Conservation (phyloP, 495 filamentous ascomycete species). For the Trichoderma erinaceum region DNA sequence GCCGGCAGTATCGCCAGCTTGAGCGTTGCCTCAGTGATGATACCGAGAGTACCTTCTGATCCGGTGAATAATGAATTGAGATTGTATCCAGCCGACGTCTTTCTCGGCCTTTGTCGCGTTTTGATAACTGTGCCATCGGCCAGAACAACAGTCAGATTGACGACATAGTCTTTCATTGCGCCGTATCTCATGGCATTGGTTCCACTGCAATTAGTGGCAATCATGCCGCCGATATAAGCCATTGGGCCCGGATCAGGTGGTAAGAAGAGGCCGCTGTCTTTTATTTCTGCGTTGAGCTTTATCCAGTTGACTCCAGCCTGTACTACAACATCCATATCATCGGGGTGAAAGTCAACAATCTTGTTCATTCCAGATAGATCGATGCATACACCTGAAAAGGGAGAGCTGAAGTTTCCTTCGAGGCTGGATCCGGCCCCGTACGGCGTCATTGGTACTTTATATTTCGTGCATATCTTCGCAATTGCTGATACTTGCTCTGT, state of each 20-base stretch:
- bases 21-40: constrained; percentile 78
- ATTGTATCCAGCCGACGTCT: constrained; percentile 74
- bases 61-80: constrained; percentile 80
- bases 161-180: constrained; percentile 80
- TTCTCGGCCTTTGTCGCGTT: constrained; percentile 63
- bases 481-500: constrained; percentile 76
- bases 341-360: constrained; percentile 65
- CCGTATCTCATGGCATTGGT: constrained; percentile 76
- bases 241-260: constrained; percentile 68
- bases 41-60: constrained; percentile 86
- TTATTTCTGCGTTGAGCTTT: constrained; percentile 69
- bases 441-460: constrained; percentile 75
- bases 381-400: constrained; percentile 73
- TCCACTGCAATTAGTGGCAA: constrained; percentile 70
- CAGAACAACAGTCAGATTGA: constrained; percentile 71
- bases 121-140: constrained; percentile 72
- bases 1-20: constrained; percentile 61
- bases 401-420: constrained; percentile 80
- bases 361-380: constrained; percentile 80
- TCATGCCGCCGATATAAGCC: constrained; percentile 62
- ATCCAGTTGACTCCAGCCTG: constrained; percentile 84
- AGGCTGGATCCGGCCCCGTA: constrained; percentile 81
- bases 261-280: constrained; percentile 71
- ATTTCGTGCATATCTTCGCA: constrained; percentile 68
- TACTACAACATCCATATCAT: constrained; percentile 86